Base-by-base conservation (phyloP, 257 asterid genomes). In the Capsicum rhomboideum region DNA sequence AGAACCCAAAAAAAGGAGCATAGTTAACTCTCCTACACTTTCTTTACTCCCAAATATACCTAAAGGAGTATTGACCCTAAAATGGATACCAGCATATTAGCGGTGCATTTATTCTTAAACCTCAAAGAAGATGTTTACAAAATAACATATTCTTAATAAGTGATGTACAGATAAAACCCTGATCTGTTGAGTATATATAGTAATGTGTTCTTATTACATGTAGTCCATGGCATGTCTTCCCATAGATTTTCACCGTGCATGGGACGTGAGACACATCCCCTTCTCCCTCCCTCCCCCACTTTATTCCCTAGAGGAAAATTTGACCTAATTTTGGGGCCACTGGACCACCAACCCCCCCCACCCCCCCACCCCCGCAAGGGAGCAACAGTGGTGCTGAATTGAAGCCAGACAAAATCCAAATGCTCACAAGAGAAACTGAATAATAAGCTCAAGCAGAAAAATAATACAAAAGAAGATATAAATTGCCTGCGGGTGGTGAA, bases 401-500 rank as follows among this genome's bases (percentile, higher is more conserved):
- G 21, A 26, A 74, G 58, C 46, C 21, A 26, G 42, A 64, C 14
- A 75, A 49, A 74, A 75, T 16, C 40, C 81, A 75, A 67, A 66
- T 49, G 11, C 34, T 66, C 37, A 82, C 2, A 1, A 37, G 78
- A 67, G 50, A 31, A 67, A 49, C 28, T 66, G n/a, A 49, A 67
- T 67, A 56, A 82, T 66, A 53, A 29, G 18, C 14, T 66, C 42
- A 75, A 75, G 14, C 37, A 23, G 81, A 49, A 67, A 82, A 49
- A 82, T 82, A 54, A 67, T 26, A 50, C 54, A 67, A 82, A 82
- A 86, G 82, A 83, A 37, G 10, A 34, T 69, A 56, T 77, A 80
- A 79, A 89, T 89, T 89, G 89, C 99, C 97, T 92, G 92, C 63
- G 84, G 82, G 80, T 56, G 90, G 79, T 67, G 90, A 87, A 78